Evolutionary conservation across 306 rosid species (phyloP).

Genomic region (Quercus agrifolia): DNA sequence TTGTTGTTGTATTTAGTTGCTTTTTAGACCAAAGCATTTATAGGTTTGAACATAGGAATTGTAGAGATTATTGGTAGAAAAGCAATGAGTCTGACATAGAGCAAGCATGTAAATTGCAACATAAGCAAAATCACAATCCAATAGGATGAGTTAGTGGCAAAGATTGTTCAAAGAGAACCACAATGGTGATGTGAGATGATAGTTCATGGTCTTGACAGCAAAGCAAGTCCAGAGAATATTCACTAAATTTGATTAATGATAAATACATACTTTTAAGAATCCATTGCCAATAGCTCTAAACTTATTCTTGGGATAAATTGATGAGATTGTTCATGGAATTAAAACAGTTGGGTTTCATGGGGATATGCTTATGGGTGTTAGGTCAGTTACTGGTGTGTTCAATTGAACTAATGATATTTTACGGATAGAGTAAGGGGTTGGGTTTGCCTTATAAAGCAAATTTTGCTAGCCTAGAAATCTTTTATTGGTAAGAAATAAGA

Average conservation of each 20-base stretch:
- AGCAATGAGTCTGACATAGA: neutral
- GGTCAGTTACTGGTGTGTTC: no score
- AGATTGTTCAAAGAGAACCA: no score
- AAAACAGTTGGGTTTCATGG: neutral
- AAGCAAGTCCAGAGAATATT: no score
- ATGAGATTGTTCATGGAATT: neutral
- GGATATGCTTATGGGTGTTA: neutral
- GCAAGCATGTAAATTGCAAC: neutral
- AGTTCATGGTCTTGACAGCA: no score
- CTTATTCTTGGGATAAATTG: neutral
- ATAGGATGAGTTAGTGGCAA: neutral
- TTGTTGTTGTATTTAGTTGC: neutral
- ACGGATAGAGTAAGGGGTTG: no score
- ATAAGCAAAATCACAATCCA: neutral
- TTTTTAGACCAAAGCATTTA: neutral
- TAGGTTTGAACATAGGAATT: neutral
- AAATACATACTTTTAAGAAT: no score
- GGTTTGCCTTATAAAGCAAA: no score
- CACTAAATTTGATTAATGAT: no score
- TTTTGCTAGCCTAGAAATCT: no score
- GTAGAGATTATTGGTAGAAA: neutral
- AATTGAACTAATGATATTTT: no score
- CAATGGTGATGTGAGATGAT: no score
- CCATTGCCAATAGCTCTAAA: neutral
- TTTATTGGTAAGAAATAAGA: no score